Percentiles rank a stretch among this genome's conserved stretches.
Conservation (phyloP, 305 asterid species). For the Petunia hybrid region DNA sequence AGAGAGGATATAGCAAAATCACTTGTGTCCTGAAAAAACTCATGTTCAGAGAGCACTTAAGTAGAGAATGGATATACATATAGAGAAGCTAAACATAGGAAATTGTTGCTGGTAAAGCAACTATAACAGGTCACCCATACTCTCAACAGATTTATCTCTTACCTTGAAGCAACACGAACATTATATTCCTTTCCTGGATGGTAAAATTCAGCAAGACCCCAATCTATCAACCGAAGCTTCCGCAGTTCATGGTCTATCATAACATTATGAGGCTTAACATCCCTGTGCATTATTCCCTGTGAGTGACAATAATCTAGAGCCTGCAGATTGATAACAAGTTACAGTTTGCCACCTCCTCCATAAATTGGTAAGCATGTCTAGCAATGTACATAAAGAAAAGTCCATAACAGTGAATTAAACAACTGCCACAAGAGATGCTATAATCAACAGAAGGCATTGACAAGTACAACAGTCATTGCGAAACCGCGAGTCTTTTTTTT, state of each 20-base stretch:
- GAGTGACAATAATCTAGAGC: conserved; percentile 93
- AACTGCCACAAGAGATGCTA: conserved; percentile 10
- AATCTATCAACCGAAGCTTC: conserved; percentile 87
- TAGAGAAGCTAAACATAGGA: conserved; percentile 11
- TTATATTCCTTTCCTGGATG: conserved; percentile 92
- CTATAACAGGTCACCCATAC: background rate
- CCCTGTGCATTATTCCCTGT: conserved; percentile 98
- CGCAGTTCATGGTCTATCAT: conserved; percentile 95
- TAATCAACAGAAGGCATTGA: background rate
- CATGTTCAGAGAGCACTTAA: conserved; percentile 3
- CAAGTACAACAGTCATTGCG: background rate
- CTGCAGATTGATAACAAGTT: conserved; percentile 49
- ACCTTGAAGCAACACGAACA: conserved; percentile 97
- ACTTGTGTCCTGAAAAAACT: conserved; percentile 17
- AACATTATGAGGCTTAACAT: conserved; percentile 93
- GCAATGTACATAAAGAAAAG: background rate
- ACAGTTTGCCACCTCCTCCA: conserved; percentile 8
- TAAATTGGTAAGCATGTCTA: background rate
- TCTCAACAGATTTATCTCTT: conserved; percentile 24
- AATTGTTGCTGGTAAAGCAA: conserved; percentile 21
- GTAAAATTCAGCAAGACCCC: conserved; percentile 98
- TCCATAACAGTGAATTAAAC: background rate
- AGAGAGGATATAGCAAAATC: background rate
- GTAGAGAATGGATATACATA: background rate
- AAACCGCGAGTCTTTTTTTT: background rate